Percentiles rank a stretch among this genome's conserved stretches.
Evolutionary conservation across 805 yeast genomes (phyloP).

Genomic region (Metschnikowia aberdeeniae): DNA sequence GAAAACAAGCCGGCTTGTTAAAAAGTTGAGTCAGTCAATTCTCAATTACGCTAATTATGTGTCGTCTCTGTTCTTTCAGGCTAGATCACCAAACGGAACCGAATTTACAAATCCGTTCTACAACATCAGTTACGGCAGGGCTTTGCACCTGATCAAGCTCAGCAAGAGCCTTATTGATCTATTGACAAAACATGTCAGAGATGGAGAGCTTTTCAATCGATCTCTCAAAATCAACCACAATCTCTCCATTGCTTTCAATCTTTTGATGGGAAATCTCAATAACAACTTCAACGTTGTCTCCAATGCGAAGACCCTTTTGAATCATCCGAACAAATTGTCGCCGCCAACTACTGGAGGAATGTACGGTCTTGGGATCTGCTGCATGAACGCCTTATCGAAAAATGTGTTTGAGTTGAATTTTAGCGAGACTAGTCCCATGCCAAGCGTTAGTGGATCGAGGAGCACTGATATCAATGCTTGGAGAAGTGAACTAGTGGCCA

Average conservation of each 20-base stretch:
- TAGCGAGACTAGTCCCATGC: conserved; percentile 4
- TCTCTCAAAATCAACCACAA: conserved; percentile 35
- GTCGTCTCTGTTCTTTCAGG: conserved; percentile 18
- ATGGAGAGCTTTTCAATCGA: conserved; percentile 26
- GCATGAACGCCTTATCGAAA: conserved; percentile 20
- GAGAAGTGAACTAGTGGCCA: conserved; percentile 14
- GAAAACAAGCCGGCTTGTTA: conserved; percentile 36
- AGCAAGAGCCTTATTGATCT: conserved; percentile 34
- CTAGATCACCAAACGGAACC: conserved; percentile 5
- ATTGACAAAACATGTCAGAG: conserved; percentile 18
- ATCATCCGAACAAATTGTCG: conserved; percentile 2
- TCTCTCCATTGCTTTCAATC: conserved; percentile 31
- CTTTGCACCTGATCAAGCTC: conserved; percentile 32
- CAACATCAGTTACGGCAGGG: conserved; percentile 31
- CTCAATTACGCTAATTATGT: conserved; percentile 29
- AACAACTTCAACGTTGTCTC: conserved; percentile 13
- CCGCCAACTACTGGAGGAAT: not conserved
- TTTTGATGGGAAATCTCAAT: conserved; percentile 24
- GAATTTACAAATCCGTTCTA: conserved; percentile 28
- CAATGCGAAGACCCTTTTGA: conserved; percentile 11
- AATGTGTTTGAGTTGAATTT: conserved; percentile 29
- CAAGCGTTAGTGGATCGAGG: not conserved
- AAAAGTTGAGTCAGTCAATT: conserved; percentile 28
- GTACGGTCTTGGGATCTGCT: conserved; percentile 23
- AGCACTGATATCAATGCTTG: conserved; percentile 11